These are phyloP conservation scores for Trichoderma lentiforme DNA, from an alignment of 2,329 filamentous ascomycete genomes.

Conservation along the genomic window DNA sequence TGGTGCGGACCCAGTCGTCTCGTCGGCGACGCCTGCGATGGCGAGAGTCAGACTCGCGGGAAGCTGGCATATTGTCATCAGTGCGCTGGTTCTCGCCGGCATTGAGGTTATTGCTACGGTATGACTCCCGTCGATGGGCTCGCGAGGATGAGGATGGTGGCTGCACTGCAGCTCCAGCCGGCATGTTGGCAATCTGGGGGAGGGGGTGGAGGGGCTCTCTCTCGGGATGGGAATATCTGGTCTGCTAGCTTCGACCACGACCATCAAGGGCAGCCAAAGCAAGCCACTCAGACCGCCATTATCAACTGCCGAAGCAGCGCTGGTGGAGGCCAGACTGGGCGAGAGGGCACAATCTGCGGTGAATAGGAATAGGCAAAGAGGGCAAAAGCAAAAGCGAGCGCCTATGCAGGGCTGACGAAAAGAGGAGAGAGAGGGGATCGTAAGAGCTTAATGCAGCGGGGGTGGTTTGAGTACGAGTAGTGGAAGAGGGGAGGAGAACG, in stretches of 20 bases:
- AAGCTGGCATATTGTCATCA: slow-evolving; percentile 17
- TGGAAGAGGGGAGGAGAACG: background rate
- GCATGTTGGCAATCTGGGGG: slow-evolving; percentile 18
- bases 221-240: background rate
- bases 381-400: background rate
- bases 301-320: slow-evolving; percentile 11
- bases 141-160: slow-evolving; percentile 9
- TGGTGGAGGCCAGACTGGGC: slow-evolving; percentile 5
- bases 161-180: slow-evolving; percentile 19
- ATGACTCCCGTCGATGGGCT: slow-evolving; percentile 7
- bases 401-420: slow-evolving; percentile 12
- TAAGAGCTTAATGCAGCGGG: slow-evolving; percentile 3
- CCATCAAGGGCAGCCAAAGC: slow-evolving; percentile 3
- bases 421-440: background rate
- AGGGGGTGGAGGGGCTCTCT: background rate
- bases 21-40: slow-evolving; percentile 15
- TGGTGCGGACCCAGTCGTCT: slow-evolving; percentile 26
- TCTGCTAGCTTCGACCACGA: slow-evolving; percentile 10
- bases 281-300: slow-evolving; percentile 16
- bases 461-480: background rate
- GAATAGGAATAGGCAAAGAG: background rate
- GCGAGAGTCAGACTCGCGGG: slow-evolving; percentile 11
- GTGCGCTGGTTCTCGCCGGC: background rate
- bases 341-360: slow-evolving; percentile 5
- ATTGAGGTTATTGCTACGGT: background rate